These are phyloP conservation scores for Talaromyces sp. DNA, from an alignment of 2,329 filamentous ascomycete species.

Conservation along the genomic window DNA sequence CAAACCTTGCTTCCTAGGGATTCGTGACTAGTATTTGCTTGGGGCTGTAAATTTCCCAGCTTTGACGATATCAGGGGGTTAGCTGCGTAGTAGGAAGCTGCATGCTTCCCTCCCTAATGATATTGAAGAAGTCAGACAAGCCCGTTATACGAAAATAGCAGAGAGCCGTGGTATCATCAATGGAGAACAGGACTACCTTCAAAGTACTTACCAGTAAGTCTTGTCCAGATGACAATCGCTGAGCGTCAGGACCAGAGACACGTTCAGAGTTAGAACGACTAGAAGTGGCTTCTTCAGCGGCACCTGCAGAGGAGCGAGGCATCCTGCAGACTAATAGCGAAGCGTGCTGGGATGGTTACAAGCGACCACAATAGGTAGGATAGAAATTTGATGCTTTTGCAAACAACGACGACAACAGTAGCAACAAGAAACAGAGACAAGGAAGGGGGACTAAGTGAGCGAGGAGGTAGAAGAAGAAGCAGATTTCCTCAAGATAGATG, in stretches of 20 bases:
- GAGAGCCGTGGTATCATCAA: neutral
- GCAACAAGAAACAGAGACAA: neutral
- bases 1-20: conserved; percentile 34
- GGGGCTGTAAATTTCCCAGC: conserved; percentile 27
- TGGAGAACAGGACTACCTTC: neutral
- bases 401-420: neutral
- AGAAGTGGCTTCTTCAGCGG: neutral
- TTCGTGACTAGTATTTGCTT: conserved; percentile 20
- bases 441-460: neutral
- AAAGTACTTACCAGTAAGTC: conserved; percentile 5
- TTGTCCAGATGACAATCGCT: neutral
- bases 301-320: neutral
- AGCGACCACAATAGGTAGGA: neutral
- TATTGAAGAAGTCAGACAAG: neutral
- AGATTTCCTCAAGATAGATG: conserved; percentile 13
- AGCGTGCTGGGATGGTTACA: neutral
- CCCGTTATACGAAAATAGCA: neutral
- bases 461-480: conserved; percentile 8
- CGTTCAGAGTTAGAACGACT: neutral
- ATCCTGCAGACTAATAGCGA: neutral
- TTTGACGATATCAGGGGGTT: conserved; percentile 31
- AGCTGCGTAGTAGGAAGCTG: conserved; percentile 21
- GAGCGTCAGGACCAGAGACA: neutral
- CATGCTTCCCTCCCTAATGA: conserved; percentile 22
- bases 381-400: neutral